A percentile compares a stretch with the other conserved stretches of the same genome.
Evolutionary conservation across 139 green algal genomes (phyloP).

Genomic region (Tetraselmis striata): DNA sequence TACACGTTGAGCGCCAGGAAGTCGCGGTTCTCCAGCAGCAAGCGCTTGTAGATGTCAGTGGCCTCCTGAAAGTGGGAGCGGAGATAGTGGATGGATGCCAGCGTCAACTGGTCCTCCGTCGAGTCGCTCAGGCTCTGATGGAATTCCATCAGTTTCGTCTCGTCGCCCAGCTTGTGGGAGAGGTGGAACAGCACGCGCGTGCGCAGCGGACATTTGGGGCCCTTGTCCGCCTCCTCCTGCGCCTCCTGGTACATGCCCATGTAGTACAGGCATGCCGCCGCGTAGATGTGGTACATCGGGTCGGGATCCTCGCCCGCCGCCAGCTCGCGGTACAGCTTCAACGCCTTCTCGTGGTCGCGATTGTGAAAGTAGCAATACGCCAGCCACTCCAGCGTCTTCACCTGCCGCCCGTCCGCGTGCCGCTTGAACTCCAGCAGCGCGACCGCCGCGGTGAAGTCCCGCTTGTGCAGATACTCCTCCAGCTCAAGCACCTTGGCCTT

Average conservation of each 20-base stretch:
- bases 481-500: slow-evolving; percentile 47
- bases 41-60: slow-evolving; percentile 76
- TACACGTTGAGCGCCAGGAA: slow-evolving; percentile 76
- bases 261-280: slow-evolving; percentile 66
- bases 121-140: slow-evolving; percentile 61
- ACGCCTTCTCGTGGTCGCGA: slow-evolving; percentile 68
- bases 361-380: slow-evolving; percentile 73
- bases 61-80: slow-evolving; percentile 58
- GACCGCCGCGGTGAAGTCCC: slow-evolving; percentile 65
- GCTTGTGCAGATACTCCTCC: slow-evolving; percentile 50
- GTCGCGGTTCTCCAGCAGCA: slow-evolving; percentile 62
- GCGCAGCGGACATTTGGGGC: slow-evolving; percentile 48
- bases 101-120: slow-evolving; percentile 69
- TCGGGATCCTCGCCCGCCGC: slow-evolving; percentile 50
- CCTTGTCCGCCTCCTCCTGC: slow-evolving; percentile 43
- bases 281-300: slow-evolving; percentile 54
- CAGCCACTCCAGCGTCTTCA: slow-evolving; percentile 57
- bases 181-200: slow-evolving; percentile 69
- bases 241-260: slow-evolving; percentile 64
- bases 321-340: slow-evolving; percentile 61
- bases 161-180: slow-evolving; percentile 56
- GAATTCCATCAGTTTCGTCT: slow-evolving; percentile 62
- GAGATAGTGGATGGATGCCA: slow-evolving; percentile 58
- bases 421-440: slow-evolving; percentile 59
- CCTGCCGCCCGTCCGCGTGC: slow-evolving; percentile 33